phyloP scores from a whole-genome alignment of 495 filamentous ascomycete species.

The Lepraria neglecta region DNA sequence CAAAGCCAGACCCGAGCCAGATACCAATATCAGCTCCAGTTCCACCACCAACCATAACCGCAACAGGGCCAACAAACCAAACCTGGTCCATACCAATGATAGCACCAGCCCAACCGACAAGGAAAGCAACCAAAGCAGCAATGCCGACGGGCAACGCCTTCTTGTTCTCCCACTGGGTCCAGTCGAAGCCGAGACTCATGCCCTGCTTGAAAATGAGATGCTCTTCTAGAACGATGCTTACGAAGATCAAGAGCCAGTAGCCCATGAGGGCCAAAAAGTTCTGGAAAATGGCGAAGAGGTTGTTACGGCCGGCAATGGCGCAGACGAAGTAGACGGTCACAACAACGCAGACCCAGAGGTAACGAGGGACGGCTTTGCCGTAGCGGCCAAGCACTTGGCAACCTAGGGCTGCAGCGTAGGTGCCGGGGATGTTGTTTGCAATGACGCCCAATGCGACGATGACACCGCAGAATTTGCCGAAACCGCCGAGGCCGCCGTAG shows the following conservation, averaged over 20 bases:
- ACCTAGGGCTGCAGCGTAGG: constrained; percentile 58
- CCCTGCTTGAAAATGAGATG: constrained; percentile 45
- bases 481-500: constrained; percentile 53
- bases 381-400: constrained; percentile 50
- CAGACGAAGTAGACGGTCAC: constrained; percentile 51
- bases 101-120: constrained; percentile 57
- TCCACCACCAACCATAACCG: constrained; percentile 35
- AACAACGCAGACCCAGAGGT: constrained; percentile 44
- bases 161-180: constrained; percentile 50
- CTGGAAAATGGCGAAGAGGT: constrained; percentile 51
- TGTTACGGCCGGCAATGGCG: constrained; percentile 45
- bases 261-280: constrained; percentile 56
- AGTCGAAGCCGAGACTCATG: constrained; percentile 42
- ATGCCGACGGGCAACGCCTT: constrained; percentile 50
- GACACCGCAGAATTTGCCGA: constrained; percentile 65
- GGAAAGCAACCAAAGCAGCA: constrained; percentile 51
- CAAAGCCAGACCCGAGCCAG: constrained; percentile 41
- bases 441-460: constrained; percentile 63
- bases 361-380: constrained; percentile 42
- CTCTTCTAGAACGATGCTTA: constrained; percentile 49
- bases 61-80: constrained; percentile 55
- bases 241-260: constrained; percentile 52
- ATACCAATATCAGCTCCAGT: constrained; percentile 38
- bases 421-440: constrained; percentile 61
- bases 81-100: constrained; percentile 57